A percentile compares a stretch with the other conserved stretches of the same genome.
These are phyloP conservation scores for Boletus patriciae DNA, from an alignment of 768 basidiomycete genomes.

Conservation along the genomic window DNA sequence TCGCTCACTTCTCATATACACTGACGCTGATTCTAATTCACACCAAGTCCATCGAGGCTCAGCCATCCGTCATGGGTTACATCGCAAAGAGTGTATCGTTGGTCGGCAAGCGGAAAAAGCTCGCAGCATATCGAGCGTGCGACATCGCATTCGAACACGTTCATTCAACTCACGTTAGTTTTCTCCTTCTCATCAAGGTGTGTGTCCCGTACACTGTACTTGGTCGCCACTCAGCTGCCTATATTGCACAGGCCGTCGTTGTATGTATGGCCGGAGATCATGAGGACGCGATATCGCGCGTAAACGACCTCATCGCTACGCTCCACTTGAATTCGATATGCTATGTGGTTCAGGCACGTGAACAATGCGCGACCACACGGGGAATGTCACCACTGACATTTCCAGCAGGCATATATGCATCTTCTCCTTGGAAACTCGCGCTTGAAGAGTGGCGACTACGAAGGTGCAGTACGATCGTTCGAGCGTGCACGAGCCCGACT, in stretches of 20 bases:
- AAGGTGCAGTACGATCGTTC: not conserved
- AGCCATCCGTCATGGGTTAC: not conserved
- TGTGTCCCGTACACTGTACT: not conserved
- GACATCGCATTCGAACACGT: constrained; percentile 1
- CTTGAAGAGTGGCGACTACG: not conserved
- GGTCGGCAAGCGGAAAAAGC: not conserved
- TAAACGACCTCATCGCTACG: not conserved
- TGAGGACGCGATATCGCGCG: constrained; percentile 4
- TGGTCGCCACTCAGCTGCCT: not conserved
- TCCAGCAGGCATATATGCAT: constrained; percentile 7
- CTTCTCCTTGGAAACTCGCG: constrained; percentile 3
- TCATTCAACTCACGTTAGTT: not conserved
- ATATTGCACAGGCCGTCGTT: not conserved
- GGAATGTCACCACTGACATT: not conserved
- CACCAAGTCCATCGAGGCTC: not conserved
- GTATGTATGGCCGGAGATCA: not conserved
- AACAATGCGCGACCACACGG: too few relatives aligned
- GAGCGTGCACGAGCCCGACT: not conserved
- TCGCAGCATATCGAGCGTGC: not conserved
- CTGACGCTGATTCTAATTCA: not conserved
- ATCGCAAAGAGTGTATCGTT: not conserved
- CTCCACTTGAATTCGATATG: not conserved
- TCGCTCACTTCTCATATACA: too few relatives aligned
- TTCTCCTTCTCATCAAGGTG: constrained; percentile 8
- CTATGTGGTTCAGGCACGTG: constrained; percentile 1